A percentile compares a stretch with the other conserved stretches of the same genome.
Evolutionary conservation across 306 rosid species (phyloP).

Genomic region (Vicia sativa): DNA sequence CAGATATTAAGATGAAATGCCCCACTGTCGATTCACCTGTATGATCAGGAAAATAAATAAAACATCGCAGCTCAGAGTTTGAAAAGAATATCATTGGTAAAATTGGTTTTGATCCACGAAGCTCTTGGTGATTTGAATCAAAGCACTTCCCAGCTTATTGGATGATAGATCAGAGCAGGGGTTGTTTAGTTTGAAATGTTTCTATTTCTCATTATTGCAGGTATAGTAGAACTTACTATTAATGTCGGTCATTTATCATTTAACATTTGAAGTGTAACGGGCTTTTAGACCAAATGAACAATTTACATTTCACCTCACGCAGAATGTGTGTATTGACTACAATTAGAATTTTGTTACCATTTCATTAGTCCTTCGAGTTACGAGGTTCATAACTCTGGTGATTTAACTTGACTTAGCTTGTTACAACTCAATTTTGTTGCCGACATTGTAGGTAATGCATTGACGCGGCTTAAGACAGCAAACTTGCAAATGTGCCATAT

Average conservation of each 20-base stretch:
- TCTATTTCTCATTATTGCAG: constrained; percentile 31
- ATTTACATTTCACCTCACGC: constrained; percentile 3
- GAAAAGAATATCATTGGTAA: constrained; percentile 28
- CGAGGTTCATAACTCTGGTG: not conserved
- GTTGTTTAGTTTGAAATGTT: not conserved
- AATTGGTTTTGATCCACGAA: constrained; percentile 8
- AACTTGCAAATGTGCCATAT: constrained; percentile 20
- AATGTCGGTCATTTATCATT: constrained; percentile 28
- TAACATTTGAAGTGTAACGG: constrained; percentile 14
- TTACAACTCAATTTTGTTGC: constrained; percentile 29
- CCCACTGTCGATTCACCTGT: constrained; percentile 25
- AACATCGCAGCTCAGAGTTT: constrained; percentile 28
- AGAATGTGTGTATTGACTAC: not conserved
- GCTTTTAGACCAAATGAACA: not conserved
- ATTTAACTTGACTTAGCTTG: not conserved
- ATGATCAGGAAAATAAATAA: constrained; percentile 29
- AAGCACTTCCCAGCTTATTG: not conserved
- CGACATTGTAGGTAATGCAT: constrained; percentile 22
- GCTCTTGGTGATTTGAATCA: constrained; percentile 22
- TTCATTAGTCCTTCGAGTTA: constrained; percentile 4
- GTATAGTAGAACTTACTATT: constrained; percentile 24
- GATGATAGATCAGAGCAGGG: constrained; percentile 9
- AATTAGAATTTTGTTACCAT: not conserved
- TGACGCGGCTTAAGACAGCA: not conserved
- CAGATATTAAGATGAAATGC: constrained; percentile 48